These are phyloP conservation scores for Curvularia sp. DNA, from an alignment of 2,329 filamentous ascomycete genomes.

Conservation along the genomic window DNA sequence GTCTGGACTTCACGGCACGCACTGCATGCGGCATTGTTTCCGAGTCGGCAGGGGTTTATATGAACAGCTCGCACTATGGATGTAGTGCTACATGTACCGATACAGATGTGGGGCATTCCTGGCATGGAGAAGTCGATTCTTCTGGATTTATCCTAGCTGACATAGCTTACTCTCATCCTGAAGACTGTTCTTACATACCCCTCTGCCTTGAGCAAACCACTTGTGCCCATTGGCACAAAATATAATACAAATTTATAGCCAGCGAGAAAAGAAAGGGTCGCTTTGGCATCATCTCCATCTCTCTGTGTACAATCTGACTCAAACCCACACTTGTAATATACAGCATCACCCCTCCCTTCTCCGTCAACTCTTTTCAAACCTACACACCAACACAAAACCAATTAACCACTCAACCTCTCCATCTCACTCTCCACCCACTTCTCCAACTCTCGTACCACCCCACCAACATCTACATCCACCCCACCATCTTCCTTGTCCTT, in stretches of 20 bases:
- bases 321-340: neutral
- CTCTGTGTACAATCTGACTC: neutral
- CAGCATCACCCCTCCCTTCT: neutral
- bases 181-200: neutral
- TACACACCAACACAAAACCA: too few relatives aligned
- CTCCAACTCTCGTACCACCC: neutral
- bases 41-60: neutral
- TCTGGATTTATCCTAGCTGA: neutral
- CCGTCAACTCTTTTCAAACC: too few relatives aligned
- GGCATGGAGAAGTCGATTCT: neutral
- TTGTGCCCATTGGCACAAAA: neutral
- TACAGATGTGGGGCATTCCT: neutral
- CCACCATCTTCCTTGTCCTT: too few relatives aligned
- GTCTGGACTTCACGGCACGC: neutral
- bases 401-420: neutral
- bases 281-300: too few relatives aligned
- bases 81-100: neutral
- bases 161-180: neutral
- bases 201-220: neutral
- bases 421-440: slow-evolving; percentile 12
- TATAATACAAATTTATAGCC: neutral
- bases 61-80: neutral
- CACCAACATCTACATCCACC: neutral
- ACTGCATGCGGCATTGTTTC: neutral
- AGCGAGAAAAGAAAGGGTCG: neutral